Conservation (phyloP, 129 eudicot species). For the Flaveria robusta region DNA sequence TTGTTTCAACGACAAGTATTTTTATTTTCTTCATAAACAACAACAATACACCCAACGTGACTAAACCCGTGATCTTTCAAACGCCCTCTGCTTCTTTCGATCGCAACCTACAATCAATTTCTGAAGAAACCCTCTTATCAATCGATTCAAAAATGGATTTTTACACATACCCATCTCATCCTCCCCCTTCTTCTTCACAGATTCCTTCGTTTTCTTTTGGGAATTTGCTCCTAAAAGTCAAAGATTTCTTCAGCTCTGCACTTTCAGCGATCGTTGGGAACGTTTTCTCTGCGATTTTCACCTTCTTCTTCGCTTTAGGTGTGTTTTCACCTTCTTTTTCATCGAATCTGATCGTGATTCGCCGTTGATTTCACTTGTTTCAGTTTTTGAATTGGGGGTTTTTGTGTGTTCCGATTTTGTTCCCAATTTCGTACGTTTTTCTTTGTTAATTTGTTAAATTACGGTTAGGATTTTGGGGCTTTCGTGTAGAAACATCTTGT, state of each 20-base stretch:
- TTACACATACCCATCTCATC: constrained; percentile 67
- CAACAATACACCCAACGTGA: constrained; percentile 6
- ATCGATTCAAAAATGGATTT: constrained; percentile 60
- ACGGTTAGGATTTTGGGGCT: too few species aligned
- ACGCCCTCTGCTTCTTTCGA: constrained; percentile 8
- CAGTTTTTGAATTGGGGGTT: constrained; percentile 22
- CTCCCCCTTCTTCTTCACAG: constrained; percentile 47
- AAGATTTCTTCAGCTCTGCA: constrained; percentile 57
- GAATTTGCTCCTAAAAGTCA: constrained; percentile 48
- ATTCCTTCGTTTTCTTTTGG: constrained; percentile 46
- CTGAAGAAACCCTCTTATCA: background rate
- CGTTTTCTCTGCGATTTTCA: constrained; percentile 85
- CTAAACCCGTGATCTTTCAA: constrained; percentile 35
- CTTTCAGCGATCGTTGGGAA: constrained; percentile 70
- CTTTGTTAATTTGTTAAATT: background rate
- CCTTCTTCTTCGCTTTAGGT: constrained; percentile 96
- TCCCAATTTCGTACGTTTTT: constrained; percentile 5
- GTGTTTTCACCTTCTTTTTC: background rate
- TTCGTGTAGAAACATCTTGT: too few species aligned
- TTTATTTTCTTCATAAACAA: background rate
- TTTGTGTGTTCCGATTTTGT: constrained; percentile 5
- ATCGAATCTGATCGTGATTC: background rate
- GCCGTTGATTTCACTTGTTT: background rate
- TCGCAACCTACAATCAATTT: background rate
- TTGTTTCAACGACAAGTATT: constrained; percentile 43